Evolutionary conservation across 306 rosid species (phyloP), one percentile per base, ranked within the genome.

Genomic region (Vigna angularis): DNA sequence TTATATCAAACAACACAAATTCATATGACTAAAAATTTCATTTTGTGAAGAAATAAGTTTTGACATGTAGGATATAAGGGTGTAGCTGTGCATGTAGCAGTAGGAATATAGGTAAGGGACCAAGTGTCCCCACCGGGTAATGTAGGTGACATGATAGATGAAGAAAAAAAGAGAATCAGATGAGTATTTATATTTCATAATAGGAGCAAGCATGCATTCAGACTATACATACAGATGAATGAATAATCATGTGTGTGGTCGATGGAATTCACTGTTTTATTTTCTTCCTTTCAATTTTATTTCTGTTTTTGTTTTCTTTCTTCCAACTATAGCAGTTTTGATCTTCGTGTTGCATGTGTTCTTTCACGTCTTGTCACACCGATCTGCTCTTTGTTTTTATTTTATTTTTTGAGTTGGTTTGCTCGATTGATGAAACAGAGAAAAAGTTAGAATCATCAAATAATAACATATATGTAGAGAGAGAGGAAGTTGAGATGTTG

Each of bases 81-180:
- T 63, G 61, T 7, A 70, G 36, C 9, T 67, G 61, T 30, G 36
- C 5, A 30, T 30, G 20, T 50, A 57, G 14, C 17, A 70, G 50
- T 28, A 36, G 53, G 56, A 81, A 73, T 58, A 76, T 63, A 76
- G 66, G 73, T 62, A 82, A 76, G 78, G 76, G 59, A 69, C 13
- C 76, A 73, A 49, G 77, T 49, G 79, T 74, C 85, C 88, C 86
- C 82, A 85, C 87, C 51, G 44, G 79, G 66, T 71, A 80, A 75
- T 81, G 86, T 68, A 79, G 86, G 72, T 74, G 93, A 91, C 53
- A 82, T 81, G 91, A 91, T 81, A 16, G 89, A 74, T 87, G 88
- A 81, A 72, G 83, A 49, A 77, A 83, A 36, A 72, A 65, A 81
- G 72, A 42, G 79, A 74, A 51, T 48, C 50, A 80, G 42, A 82